Evolutionary conservation across 495 filamentous ascomycete species (phyloP), one percentile per base, ranked within the genome.

Genomic region (Penicillium angulare): DNA sequence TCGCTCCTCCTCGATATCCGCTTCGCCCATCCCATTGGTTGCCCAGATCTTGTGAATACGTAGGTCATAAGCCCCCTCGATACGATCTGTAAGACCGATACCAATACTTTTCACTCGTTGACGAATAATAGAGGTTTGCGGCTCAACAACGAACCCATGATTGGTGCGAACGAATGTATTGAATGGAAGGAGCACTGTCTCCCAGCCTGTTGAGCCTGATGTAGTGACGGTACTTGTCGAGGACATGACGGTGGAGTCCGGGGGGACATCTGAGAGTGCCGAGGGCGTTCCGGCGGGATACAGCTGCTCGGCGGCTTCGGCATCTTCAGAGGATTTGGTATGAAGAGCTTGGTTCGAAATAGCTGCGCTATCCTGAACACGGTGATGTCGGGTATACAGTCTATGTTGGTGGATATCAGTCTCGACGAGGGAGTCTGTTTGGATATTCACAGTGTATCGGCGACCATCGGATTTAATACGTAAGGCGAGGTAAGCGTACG

Each of bases 391-490:
- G 15, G 87, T 81, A 68, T 95, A 95, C 12, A 98, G 64, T 52
- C 95, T 77, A 68, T 98, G 95, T 69, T 98, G 93, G 68, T 97
- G 95, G 50, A 98, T 77, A 69, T 98, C 93, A 3, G 92, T 92
- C 27, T 90, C 85, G 39, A 95, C 86, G 45, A 97, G 82, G 1
- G 87, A 87, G 52, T 98, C 93, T 8, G 90, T 96, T 75, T 97
- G 95, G 31, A 98, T 74, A 67, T 98, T 98, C 42, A 98, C 85
- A 43, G 93, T 90, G 71, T 97, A 98, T 55, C 87, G 86, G 7
- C 92, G 75, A 10, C 92, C 92, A 68, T 97, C 95, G 20, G 86
- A 89, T 66, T 89, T 92, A 55, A 97, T 77, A n/a, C 91, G 85
- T 61, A 98, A 66, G 0, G 89, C 95, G 7, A 97, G 82, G 68